Percentiles rank a stretch among this genome's conserved stretches.
phyloP scores from a whole-genome alignment of 345 rosid species.

The Psidium friedrichsthalianum region DNA sequence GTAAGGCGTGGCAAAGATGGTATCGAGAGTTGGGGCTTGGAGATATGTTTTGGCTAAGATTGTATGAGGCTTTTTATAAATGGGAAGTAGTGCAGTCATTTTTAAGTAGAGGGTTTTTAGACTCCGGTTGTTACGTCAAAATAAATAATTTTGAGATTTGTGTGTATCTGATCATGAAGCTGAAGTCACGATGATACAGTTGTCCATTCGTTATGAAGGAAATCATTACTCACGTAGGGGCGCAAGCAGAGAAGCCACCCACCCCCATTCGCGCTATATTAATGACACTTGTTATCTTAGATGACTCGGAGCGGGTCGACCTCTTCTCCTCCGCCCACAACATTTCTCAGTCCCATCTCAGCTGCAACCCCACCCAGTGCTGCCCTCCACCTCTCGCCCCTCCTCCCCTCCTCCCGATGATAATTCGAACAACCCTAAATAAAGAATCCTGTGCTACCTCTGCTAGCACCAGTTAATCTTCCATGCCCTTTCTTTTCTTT shows the following conservation, averaged over 20 bases:
- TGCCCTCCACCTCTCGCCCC: neutral
- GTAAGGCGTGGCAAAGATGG: neutral
- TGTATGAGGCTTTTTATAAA: neutral
- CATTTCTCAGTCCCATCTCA: neutral
- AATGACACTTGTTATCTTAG: neutral
- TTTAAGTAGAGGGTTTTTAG: neutral
- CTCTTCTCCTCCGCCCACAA: slow-evolving; percentile 25
- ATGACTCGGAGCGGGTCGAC: slow-evolving; percentile 27
- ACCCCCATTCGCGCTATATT: neutral
- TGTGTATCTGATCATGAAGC: neutral
- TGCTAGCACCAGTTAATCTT: neutral
- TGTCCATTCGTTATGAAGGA: neutral
- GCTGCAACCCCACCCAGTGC: neutral
- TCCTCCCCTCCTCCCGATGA: neutral
- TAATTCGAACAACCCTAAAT: neutral
- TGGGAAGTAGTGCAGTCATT: neutral
- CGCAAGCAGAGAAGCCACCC: neutral
- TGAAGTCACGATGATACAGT: neutral
- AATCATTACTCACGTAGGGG: neutral
- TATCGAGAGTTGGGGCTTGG: neutral
- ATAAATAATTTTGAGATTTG: too few species aligned
- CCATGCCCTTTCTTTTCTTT: neutral
- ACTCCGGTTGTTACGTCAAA: too few species aligned
- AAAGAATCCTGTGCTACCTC: neutral
- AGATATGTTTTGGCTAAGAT: neutral